phyloP scores from a whole-genome alignment of 2,329 filamentous ascomycete genomes.

The Phaeomoniella chlamydospora region DNA sequence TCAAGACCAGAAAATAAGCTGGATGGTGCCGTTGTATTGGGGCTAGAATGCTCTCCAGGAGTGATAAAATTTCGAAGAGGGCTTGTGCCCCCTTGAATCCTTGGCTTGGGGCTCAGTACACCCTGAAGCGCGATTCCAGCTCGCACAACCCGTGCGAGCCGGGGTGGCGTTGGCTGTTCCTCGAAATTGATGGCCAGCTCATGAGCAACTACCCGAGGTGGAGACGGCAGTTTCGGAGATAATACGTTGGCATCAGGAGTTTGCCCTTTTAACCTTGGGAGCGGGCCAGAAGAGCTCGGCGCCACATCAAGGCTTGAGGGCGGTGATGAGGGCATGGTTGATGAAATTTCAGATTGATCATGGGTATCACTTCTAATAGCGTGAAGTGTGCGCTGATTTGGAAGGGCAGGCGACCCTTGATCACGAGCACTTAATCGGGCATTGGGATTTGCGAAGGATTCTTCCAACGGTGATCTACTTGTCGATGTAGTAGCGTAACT shows the following conservation, averaged over 20 bases:
- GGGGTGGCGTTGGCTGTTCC: constrained; percentile 4
- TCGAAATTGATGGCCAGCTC: background rate
- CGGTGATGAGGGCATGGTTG: constrained; percentile 10
- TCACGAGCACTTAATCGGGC: background rate
- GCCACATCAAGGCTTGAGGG: constrained; percentile 3
- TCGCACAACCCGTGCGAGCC: constrained; percentile 19
- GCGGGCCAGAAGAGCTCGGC: background rate
- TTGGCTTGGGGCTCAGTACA: constrained; percentile 9
- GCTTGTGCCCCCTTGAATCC: constrained; percentile 1
- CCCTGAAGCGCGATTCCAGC: constrained; percentile 22
- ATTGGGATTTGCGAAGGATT: background rate
- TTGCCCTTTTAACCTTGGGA: background rate
- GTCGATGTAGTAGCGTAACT: no score
- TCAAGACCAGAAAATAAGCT: constrained; percentile 21
- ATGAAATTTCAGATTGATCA: constrained; percentile 11
- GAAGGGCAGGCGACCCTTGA: background rate
- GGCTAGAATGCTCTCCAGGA: constrained; percentile 13
- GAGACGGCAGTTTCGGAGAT: constrained; percentile 11
- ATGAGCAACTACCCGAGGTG: constrained; percentile 2
- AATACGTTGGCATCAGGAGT: background rate
- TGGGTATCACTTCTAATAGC: background rate
- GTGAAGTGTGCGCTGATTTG: background rate
- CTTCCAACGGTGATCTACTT: background rate
- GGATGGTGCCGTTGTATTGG: constrained; percentile 12
- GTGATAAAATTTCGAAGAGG: background rate